Base-by-base conservation (phyloP, 2,329 filamentous ascomycete genomes). In the Ustulina deusta region DNA sequence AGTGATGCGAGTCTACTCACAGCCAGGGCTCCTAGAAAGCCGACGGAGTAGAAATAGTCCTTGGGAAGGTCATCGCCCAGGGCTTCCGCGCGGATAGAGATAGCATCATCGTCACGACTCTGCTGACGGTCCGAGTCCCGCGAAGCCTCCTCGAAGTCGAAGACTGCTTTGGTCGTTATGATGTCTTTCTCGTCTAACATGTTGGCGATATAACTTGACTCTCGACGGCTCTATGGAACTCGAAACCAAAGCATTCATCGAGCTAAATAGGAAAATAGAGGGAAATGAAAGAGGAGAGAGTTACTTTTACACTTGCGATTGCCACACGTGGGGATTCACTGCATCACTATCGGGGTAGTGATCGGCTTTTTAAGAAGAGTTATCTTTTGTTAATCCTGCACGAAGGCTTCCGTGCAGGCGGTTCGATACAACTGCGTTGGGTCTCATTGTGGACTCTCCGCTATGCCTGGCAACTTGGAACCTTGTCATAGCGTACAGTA, bases 21-120 rank as follows among this genome's bases (percentile, higher is more conserved):
- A 52, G 74, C 52, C 22, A 79, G 64, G 0, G 76, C 73, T 29
- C 79, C 79, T 0, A 81, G 56, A 56, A 81, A 81, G 2, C 70
- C 71, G 9, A 75, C 46, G 3, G 79, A 80, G 60, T 76, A 78
- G 66, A 79, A 81, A 66, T 81, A 81, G 2, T 79, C 79, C 13
- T 77, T 72, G 1, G 79, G 79, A 9, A 81, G 71, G 46, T 79
- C 73, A 44, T 80, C 73, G 1, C 79, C 79, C 1, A 78, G 71
- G 6, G 79, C 79, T 34, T 76, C 78, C 13, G 74, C 77, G 55
- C 78, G 74, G 64, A 80, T 76, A 6, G 79, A 81, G 5, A 75
- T 71, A 6, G 74, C 69, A 66, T 79, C 78, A 48, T 72, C 69
- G 27, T 74, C 68, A 10, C 88, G 81, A 88, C 61, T 58, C 63